Conservation (phyloP, 2,329 filamentous ascomycete species). For the Plenodomus biglobosus region DNA sequence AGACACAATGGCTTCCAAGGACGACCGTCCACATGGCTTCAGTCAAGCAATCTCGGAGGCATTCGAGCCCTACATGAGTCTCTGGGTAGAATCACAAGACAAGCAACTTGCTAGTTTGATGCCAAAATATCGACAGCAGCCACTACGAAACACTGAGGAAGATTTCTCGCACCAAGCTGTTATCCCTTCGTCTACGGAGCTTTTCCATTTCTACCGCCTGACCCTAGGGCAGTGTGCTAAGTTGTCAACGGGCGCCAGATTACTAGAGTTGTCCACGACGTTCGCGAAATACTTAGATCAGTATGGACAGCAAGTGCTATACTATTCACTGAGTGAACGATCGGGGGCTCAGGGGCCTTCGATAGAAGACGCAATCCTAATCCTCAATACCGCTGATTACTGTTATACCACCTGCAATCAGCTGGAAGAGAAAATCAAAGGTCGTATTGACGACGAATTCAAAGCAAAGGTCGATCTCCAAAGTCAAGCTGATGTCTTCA, state of each 20-base stretch:
- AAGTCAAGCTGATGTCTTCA: slow-evolving; percentile 90
- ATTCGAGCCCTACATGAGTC: slow-evolving; percentile 93
- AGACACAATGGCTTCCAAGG: slow-evolving; percentile 80
- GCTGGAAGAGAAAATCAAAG: slow-evolving; percentile 91
- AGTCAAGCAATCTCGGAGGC: slow-evolving; percentile 92
- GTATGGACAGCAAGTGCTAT: slow-evolving; percentile 89
- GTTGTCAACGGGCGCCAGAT: slow-evolving; percentile 82
- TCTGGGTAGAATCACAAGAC: slow-evolving; percentile 97
- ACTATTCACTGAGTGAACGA: slow-evolving; percentile 68
- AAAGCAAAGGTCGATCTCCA: slow-evolving; percentile 78
- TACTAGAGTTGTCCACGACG: slow-evolving; percentile 81
- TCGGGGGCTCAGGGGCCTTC: slow-evolving; percentile 57
- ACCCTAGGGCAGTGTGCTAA: slow-evolving; percentile 94
- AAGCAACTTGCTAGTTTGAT: slow-evolving; percentile 81
- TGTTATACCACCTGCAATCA: slow-evolving; percentile 93
- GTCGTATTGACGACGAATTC: slow-evolving; percentile 79
- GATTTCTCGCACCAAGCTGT: slow-evolving; percentile 91
- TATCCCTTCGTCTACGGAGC: slow-evolving; percentile 88
- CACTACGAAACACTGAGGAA: slow-evolving; percentile 78
- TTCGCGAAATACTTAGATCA: slow-evolving; percentile 93
- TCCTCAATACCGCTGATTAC: slow-evolving; percentile 96
- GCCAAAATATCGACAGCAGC: slow-evolving; percentile 82
- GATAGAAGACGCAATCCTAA: slow-evolving; percentile 77
- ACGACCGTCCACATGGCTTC: slow-evolving; percentile 76
- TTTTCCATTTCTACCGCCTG: slow-evolving; percentile 96